A percentile compares a stretch with the other conserved stretches of the same genome.
phyloP scores from a whole-genome alignment of 768 basidiomycete species.

The Floccularia luteovirens region DNA sequence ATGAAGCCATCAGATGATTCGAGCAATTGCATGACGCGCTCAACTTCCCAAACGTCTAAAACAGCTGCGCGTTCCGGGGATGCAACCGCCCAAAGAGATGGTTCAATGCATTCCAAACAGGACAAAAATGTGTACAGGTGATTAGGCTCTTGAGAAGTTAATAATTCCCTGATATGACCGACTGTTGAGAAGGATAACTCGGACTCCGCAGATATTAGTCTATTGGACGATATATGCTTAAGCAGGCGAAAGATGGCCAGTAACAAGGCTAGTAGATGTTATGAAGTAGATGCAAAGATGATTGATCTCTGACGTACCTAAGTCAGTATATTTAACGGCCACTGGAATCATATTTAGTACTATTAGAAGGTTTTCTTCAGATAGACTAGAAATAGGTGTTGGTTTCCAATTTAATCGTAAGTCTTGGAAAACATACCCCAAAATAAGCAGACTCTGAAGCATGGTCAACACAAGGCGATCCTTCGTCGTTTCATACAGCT shows the following conservation, averaged over 20 bases:
- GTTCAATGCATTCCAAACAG: constrained; percentile 53
- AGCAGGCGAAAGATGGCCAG: constrained; percentile 30
- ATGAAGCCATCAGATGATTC: constrained; percentile 52
- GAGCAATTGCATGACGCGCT: constrained; percentile 59
- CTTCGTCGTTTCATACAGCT: not conserved
- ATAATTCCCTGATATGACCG: constrained; percentile 43
- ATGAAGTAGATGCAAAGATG: not conserved
- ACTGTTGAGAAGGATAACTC: constrained; percentile 26
- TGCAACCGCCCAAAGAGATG: constrained; percentile 64
- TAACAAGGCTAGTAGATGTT: constrained; percentile 14
- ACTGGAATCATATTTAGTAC: constrained; percentile 18
- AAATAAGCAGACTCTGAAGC: constrained; percentile 14
- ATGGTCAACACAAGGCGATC: constrained; percentile 11
- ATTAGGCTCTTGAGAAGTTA: constrained; percentile 50
- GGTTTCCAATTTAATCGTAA: not conserved
- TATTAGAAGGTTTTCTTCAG: constrained; percentile 13
- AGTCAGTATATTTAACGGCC: constrained; percentile 10
- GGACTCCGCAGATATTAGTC: constrained; percentile 17
- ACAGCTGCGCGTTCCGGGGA: constrained; percentile 37
- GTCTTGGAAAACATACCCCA: constrained; percentile 19
- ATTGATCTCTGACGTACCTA: not conserved
- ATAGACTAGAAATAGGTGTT: constrained; percentile 9
- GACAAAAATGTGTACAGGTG: constrained; percentile 60
- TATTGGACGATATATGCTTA: constrained; percentile 17
- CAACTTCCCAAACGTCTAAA: constrained; percentile 70